These are phyloP conservation scores for Mucuna pruriens DNA, from an alignment of 306 rosid species.

Conservation along the genomic window DNA sequence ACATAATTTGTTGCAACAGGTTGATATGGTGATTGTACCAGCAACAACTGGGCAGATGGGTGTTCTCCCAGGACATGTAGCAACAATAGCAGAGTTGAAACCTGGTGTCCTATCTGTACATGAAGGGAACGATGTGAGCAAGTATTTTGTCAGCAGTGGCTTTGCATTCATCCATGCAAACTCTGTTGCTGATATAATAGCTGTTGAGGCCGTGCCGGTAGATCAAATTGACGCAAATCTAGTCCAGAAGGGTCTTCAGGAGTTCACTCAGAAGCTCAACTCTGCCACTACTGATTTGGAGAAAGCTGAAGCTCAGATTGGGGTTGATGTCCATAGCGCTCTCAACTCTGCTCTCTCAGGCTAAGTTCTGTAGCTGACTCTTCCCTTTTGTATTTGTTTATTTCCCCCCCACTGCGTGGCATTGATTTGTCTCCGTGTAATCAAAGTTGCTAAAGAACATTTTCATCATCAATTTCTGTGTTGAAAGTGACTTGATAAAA, in stretches of 20 bases:
- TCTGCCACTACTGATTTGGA: slow-evolving; percentile 92
- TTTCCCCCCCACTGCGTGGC: slow-evolving; percentile 42
- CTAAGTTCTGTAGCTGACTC: slow-evolving; percentile 48
- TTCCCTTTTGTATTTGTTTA: slow-evolving; percentile 25
- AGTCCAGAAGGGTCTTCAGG: slow-evolving; percentile 96
- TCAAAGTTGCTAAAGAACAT: slow-evolving; percentile 45
- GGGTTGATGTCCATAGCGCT: slow-evolving; percentile 90
- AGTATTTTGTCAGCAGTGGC: slow-evolving; percentile 93
- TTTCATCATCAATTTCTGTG: slow-evolving; percentile 44
- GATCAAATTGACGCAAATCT: slow-evolving; percentile 71
- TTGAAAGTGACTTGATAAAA: slow-evolving; percentile 57
- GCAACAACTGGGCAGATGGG: slow-evolving; percentile 99
- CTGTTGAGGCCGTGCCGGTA: slow-evolving; percentile 91
- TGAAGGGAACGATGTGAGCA: slow-evolving; percentile 73
- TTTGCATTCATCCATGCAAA: slow-evolving; percentile 92
- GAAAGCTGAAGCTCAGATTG: slow-evolving; percentile 99
- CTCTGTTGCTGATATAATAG: slow-evolving; percentile 80
- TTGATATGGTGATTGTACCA: slow-evolving; percentile 95
- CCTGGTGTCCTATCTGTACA: slow-evolving; percentile 91
- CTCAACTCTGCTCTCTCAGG: slow-evolving; percentile 81
- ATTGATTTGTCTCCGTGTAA: slow-evolving; percentile 52
- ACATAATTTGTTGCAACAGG: slow-evolving; percentile 55
- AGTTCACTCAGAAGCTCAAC: slow-evolving; percentile 90
- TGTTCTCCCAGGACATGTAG: slow-evolving; percentile 99
- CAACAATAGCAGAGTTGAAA: slow-evolving; percentile 97